These are phyloP conservation scores for Fagopyrum homotropicum DNA, from an alignment of 148 eudicot species.

Conservation along the genomic window DNA sequence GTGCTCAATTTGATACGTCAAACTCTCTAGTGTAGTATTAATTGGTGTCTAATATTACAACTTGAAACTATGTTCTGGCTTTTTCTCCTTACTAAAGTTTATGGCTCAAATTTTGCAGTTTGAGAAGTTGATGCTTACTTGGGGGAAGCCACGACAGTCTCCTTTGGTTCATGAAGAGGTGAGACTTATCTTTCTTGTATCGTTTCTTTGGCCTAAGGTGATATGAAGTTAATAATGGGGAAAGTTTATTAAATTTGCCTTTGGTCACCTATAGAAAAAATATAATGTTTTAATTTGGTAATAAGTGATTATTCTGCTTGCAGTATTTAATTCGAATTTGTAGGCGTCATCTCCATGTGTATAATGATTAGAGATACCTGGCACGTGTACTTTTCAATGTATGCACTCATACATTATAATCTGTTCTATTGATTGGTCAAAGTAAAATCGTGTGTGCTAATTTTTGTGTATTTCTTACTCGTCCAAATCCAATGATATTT, in stretches of 20 bases:
- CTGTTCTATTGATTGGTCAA: not conserved
- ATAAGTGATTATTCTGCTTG: not conserved
- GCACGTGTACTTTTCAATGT: not conserved
- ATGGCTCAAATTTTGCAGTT: conserved; percentile 33
- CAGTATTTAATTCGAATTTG: not conserved
- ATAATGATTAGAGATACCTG: not conserved
- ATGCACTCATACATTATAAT: not conserved
- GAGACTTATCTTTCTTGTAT: conserved; percentile 4
- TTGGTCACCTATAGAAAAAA: not conserved
- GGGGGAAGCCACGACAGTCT: conserved; percentile 88
- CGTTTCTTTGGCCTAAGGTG: not conserved
- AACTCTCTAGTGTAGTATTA: not conserved
- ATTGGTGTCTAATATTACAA: too few species aligned
- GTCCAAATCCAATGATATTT: too few species aligned
- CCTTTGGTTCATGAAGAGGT: conserved; percentile 79
- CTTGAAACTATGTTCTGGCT: not conserved
- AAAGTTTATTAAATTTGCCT: not conserved
- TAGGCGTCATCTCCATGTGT: too few species aligned
- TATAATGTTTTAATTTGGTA: not conserved
- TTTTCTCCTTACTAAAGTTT: not conserved
- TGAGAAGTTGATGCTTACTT: conserved; percentile 58
- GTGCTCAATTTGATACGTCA: not conserved
- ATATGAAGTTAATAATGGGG: not conserved
- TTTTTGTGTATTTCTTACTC: too few species aligned
- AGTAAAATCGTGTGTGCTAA: not conserved